Percentiles rank a stretch among this genome's conserved stretches.
Conservation (phyloP, 176 grass and related monocot species). For the Bromus sterilis region DNA sequence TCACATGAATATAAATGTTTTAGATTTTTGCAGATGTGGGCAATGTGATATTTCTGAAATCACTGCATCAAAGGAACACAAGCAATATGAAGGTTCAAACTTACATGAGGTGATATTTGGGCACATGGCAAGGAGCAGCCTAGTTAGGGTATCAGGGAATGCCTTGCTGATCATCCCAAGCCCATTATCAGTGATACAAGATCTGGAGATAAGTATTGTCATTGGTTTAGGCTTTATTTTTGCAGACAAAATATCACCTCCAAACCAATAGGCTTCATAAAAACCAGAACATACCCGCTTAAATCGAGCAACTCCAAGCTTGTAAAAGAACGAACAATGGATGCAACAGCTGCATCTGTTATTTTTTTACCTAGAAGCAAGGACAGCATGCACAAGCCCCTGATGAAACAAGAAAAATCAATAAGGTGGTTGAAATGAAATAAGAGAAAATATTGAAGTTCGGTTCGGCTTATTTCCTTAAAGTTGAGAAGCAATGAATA, state of each 20-base stretch:
- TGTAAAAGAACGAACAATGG: conserved; percentile 58
- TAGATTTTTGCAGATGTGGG: background rate
- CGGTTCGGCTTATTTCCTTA: background rate
- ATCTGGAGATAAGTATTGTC: conserved; percentile 40
- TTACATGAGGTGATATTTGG: conserved; percentile 89
- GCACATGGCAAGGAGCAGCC: conserved; percentile 59
- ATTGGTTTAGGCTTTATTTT: background rate
- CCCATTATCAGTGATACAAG: conserved; percentile 79
- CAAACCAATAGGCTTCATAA: background rate
- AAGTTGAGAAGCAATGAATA: background rate
- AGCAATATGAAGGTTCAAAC: background rate
- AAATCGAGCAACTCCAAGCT: conserved; percentile 90
- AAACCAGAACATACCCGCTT: conserved; percentile 52
- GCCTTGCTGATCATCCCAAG: conserved; percentile 78
- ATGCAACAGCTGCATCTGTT: conserved; percentile 85
- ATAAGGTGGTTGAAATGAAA: background rate
- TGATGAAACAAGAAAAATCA: conserved; percentile 13
- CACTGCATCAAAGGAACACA: background rate
- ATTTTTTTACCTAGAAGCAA: conserved; percentile 71
- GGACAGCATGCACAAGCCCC: conserved; percentile 61
- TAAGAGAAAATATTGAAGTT: background rate
- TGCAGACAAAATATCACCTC: background rate
- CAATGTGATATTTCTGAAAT: background rate
- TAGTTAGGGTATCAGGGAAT: conserved; percentile 50
- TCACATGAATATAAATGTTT: background rate